Evolutionary conservation across 2,329 filamentous ascomycete species (phyloP).

Genomic region (Apiospora rasikravindrae): DNA sequence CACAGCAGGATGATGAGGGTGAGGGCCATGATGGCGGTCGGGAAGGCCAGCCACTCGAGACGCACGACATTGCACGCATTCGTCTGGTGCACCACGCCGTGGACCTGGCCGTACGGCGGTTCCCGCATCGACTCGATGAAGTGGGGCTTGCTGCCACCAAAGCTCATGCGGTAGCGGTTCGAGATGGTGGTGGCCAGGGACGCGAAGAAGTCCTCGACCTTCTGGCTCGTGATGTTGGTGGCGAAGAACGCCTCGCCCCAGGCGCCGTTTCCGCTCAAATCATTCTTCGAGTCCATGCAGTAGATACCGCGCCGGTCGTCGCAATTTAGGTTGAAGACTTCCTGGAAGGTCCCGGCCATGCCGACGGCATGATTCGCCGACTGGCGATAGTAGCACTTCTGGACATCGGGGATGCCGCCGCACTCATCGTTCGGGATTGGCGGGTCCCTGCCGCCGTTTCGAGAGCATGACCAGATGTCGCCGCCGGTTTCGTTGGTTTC

Average conservation of each 20-base stretch:
- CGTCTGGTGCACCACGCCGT: background rate
- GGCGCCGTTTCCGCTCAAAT: background rate
- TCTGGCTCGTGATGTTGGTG: background rate
- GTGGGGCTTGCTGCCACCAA: background rate
- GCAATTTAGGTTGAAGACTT: background rate
- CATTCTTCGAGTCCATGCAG: background rate
- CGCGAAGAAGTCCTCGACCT: background rate
- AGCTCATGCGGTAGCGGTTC: constrained; percentile 15
- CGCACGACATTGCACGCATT: background rate
- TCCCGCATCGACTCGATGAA: background rate
- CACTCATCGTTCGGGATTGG: background rate
- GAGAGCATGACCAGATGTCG: background rate
- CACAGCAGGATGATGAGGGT: background rate
- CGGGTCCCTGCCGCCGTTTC: background rate
- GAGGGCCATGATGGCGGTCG: background rate
- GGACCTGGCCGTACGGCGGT: background rate
- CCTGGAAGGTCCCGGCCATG: background rate
- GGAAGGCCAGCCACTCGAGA: background rate
- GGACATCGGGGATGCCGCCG: background rate
- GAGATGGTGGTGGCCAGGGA: background rate
- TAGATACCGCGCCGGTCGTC: background rate
- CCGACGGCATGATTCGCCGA: background rate
- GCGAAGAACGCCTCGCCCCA: background rate
- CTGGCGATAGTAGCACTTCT: background rate
- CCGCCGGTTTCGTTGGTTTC: background rate